These are phyloP conservation scores for Yarrowia porcina DNA, from an alignment of 805 yeast species.

Conservation along the genomic window DNA sequence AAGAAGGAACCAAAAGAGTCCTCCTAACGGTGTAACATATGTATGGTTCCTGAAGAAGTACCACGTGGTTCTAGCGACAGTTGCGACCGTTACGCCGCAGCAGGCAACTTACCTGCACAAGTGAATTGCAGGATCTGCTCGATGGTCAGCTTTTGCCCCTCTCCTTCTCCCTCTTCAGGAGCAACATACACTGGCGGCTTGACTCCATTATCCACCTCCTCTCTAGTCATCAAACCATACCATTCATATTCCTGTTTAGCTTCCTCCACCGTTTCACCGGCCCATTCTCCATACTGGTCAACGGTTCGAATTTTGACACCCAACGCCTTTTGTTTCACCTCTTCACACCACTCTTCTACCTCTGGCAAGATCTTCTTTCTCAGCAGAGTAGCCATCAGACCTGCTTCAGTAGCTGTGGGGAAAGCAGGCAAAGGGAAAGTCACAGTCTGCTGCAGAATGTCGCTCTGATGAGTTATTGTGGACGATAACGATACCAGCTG, in stretches of 20 bases:
- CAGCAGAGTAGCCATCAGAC: conserved; percentile 74
- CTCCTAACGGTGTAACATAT: too few species aligned
- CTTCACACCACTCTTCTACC: conserved; percentile 77
- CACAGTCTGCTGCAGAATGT: conserved; percentile 59
- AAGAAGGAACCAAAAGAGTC: too few species aligned
- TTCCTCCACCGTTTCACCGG: conserved; percentile 52
- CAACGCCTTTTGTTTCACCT: conserved; percentile 42
- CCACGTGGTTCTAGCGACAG: too few species aligned
- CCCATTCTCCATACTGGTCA: conserved; percentile 70
- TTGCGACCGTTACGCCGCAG: neutral
- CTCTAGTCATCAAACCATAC: conserved; percentile 56
- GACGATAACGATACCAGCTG: conserved; percentile 76
- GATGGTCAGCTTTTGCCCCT: neutral
- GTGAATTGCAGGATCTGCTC: conserved; percentile 20
- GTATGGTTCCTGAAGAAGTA: too few species aligned
- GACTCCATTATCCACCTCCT: conserved; percentile 44
- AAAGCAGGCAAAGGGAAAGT: conserved; percentile 81
- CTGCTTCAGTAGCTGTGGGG: conserved; percentile 81
- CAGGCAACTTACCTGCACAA: conserved; percentile 2
- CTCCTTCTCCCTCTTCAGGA: neutral
- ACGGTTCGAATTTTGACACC: conserved; percentile 41
- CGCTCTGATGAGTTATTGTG: conserved; percentile 60
- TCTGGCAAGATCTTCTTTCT: conserved; percentile 89
- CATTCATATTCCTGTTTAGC: conserved; percentile 56
- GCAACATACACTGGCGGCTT: neutral